Evolutionary conservation across 2,329 filamentous ascomycete species (phyloP).

Genomic region (Talaromyces sp.): DNA sequence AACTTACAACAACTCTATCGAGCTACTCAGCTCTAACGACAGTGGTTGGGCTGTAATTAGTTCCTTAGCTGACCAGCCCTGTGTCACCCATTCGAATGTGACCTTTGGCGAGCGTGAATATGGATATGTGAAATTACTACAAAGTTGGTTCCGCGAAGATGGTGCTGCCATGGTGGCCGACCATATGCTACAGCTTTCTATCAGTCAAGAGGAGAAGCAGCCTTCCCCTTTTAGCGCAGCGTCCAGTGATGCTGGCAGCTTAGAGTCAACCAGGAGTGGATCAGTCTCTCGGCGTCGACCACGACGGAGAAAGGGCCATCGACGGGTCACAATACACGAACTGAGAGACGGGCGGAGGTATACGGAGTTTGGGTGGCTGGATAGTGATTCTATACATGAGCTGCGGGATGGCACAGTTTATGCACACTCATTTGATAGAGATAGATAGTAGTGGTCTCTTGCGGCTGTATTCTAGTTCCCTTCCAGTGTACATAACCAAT

Average conservation of each 20-base stretch:
- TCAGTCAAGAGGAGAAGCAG: conserved; percentile 30
- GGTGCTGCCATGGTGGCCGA: conserved; percentile 37
- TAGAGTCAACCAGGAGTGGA: conserved; percentile 24
- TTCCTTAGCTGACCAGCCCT: conserved; percentile 26
- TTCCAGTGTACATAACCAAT: not conserved
- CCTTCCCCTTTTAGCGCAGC: conserved; percentile 23
- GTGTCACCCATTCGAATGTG: conserved; percentile 38
- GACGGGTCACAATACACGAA: conserved; percentile 43
- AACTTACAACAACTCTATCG: conserved; percentile 38
- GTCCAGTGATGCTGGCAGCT: conserved; percentile 33
- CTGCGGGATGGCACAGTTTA: conserved; percentile 44
- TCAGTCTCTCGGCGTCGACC: conserved; percentile 26
- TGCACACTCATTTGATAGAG: conserved; percentile 32
- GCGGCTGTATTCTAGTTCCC: not conserved
- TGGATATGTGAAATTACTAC: conserved; percentile 33
- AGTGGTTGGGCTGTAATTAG: conserved; percentile 50
- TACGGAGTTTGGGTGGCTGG: conserved; percentile 38
- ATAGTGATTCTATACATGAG: conserved; percentile 41
- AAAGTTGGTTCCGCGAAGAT: conserved; percentile 41
- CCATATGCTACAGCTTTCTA: conserved; percentile 34
- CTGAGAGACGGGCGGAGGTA: conserved; percentile 42
- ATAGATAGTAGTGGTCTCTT: not conserved
- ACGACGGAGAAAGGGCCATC: conserved; percentile 29
- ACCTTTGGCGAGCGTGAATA: conserved; percentile 40
- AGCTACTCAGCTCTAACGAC: conserved; percentile 40